Evolutionary conservation across 2,329 filamentous ascomycete species (phyloP).

Genomic region (Aspergillus flavus): DNA sequence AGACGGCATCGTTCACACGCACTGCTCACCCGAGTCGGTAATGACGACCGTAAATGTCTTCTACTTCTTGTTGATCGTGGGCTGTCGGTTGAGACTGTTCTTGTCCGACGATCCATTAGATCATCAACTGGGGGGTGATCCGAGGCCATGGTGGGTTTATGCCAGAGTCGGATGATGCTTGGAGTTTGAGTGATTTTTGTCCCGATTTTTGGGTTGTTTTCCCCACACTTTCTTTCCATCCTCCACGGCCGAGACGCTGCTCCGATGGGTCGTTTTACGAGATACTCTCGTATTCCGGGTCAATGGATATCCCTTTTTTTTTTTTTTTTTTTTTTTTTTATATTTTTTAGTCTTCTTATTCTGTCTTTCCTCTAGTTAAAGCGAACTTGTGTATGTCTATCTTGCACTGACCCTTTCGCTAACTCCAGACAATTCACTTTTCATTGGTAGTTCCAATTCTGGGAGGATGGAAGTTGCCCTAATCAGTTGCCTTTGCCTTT

Average conservation of each 20-base stretch:
- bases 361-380: too few relatives aligned
- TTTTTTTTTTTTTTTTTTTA: too few relatives aligned
- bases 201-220: background rate
- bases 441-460: too few relatives aligned
- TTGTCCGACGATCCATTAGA: background rate
- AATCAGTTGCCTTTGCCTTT: too few relatives aligned
- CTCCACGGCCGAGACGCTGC: background rate
- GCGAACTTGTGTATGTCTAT: background rate
- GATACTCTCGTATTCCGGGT: too few relatives aligned
- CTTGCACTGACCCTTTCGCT: too few relatives aligned
- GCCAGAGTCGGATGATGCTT: background rate
- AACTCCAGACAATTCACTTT: background rate
- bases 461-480: too few relatives aligned
- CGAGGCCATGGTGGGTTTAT: background rate
- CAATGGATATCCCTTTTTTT: too few relatives aligned
- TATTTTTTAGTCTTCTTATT: background rate
- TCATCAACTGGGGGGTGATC: background rate
- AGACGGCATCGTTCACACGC: constrained; percentile 34
- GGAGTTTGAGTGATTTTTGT: background rate
- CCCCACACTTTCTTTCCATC: background rate
- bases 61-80: background rate
- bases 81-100: background rate
- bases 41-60: background rate
- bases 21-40: constrained; percentile 31
- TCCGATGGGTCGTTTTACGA: background rate